Evolutionary conservation across 202 grass and related monocot genomes (phyloP).

Genomic region (Panicum virgatum): DNA sequence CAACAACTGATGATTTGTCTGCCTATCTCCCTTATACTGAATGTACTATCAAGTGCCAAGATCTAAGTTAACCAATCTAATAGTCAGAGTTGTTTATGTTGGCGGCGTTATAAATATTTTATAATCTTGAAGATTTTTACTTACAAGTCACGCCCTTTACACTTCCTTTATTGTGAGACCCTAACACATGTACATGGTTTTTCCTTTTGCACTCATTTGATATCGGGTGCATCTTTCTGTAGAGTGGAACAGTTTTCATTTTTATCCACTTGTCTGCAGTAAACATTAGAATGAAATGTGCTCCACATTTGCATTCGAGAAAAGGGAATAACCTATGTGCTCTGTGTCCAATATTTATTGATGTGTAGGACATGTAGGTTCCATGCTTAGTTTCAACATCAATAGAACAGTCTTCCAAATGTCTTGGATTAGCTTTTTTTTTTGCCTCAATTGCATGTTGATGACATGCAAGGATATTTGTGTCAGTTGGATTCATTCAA

Average conservation of each 20-base stretch:
- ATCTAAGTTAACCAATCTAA: background rate
- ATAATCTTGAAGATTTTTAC: background rate
- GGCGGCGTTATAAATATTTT: background rate
- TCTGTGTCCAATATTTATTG: background rate
- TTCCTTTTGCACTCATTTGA: background rate
- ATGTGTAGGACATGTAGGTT: background rate
- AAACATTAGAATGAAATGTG: background rate
- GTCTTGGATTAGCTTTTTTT: background rate
- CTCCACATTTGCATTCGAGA: background rate
- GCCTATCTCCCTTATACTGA: background rate
- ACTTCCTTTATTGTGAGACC: background rate
- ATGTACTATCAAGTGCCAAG: constrained; percentile 4
- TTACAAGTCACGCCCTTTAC: constrained; percentile 10
- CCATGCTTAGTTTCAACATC: background rate
- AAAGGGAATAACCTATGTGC: background rate
- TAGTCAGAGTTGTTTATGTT: constrained; percentile 12
- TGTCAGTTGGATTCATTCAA: background rate
- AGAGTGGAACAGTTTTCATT: background rate
- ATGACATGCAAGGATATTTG: background rate
- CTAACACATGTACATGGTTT: background rate
- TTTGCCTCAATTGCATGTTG: background rate
- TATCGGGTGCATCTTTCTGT: background rate
- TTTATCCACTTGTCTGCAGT: background rate
- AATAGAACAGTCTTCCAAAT: background rate
- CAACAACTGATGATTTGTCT: background rate